Conservation (phyloP, 805 yeast genomes). For the Jamesozyma spencerorum region DNA sequence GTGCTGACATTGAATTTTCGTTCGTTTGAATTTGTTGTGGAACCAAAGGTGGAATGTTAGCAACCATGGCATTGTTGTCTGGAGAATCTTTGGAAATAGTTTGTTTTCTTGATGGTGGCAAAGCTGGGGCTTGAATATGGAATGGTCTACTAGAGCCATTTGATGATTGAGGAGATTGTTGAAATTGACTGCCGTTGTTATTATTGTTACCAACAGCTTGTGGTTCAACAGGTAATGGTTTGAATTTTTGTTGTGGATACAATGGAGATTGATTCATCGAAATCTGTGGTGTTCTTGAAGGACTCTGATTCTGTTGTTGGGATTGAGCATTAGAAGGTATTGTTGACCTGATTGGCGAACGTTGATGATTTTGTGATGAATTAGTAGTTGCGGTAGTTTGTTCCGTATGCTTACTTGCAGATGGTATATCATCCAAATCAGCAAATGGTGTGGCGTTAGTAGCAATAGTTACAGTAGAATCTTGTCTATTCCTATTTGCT, state of each 20-base stretch:
- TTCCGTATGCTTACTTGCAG: too few species aligned
- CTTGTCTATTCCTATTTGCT: neutral
- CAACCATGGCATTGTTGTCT: neutral
- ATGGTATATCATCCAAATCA: neutral
- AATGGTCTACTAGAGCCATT: slow-evolving; percentile 11
- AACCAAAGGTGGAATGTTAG: neutral
- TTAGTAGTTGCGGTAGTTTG: too few species aligned
- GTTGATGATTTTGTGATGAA: too few species aligned
- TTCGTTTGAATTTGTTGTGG: slow-evolving; percentile 23
- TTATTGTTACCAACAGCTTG: slow-evolving; percentile 4
- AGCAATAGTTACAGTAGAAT: neutral
- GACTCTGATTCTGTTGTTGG: neutral
- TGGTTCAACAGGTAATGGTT: slow-evolving; percentile 17
- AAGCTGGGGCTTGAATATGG: slow-evolving; percentile 40
- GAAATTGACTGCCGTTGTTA: neutral
- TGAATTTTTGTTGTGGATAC: slow-evolving; percentile 27
- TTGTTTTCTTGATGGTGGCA: slow-evolving; percentile 48
- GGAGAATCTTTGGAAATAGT: slow-evolving; percentile 5
- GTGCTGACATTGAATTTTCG: slow-evolving; percentile 3
- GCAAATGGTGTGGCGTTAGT: slow-evolving; percentile 1
- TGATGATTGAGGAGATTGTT: neutral
- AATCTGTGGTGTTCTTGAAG: neutral
- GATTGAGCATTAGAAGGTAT: too few species aligned
- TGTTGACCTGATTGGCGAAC: too few species aligned
- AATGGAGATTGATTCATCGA: slow-evolving; percentile 31